These are phyloP conservation scores for Phytophthora tubulina DNA, from an alignment of 352 stramenopile genomes.

Conservation along the genomic window DNA sequence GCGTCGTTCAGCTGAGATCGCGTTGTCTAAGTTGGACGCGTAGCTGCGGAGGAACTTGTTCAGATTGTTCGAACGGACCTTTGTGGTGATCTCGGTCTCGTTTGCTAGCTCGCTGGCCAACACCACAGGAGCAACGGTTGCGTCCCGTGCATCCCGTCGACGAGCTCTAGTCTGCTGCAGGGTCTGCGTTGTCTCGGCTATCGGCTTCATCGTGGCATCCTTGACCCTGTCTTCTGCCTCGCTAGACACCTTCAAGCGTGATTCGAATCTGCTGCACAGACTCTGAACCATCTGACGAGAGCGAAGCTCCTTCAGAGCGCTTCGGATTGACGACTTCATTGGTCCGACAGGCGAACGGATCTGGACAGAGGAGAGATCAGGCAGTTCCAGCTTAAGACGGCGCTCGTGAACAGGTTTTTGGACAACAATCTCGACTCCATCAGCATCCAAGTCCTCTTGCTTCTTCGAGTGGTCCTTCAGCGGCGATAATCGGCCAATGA, in stretches of 20 bases:
- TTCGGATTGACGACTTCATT: constrained; percentile 60
- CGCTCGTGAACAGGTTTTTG: constrained; percentile 36
- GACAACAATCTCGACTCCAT: constrained; percentile 59
- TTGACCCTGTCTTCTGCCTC: constrained; percentile 29
- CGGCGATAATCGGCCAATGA: constrained; percentile 24
- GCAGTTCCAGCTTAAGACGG: constrained; percentile 38
- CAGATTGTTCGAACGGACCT: constrained; percentile 63
- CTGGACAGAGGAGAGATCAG: constrained; percentile 35
- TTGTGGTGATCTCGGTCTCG: constrained; percentile 27
- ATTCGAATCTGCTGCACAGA: constrained; percentile 66
- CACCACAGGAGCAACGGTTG: constrained; percentile 18
- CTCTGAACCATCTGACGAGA: constrained; percentile 62
- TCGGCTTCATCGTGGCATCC: constrained; percentile 10
- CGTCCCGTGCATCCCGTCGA: constrained; percentile 29
- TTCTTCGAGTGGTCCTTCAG: constrained; percentile 48
- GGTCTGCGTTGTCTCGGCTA: not conserved
- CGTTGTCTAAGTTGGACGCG: constrained; percentile 70
- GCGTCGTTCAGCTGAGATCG: constrained; percentile 23
- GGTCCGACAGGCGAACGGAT: constrained; percentile 37
- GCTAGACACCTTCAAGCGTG: constrained; percentile 28
- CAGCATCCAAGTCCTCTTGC: constrained; percentile 32
- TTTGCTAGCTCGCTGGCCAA: constrained; percentile 15
- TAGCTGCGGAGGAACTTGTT: constrained; percentile 75
- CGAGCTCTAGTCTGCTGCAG: constrained; percentile 9
- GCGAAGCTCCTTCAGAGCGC: constrained; percentile 55